Base-by-base conservation (phyloP, 208 protist genomes). In the Crithidia mellificae region DNA sequence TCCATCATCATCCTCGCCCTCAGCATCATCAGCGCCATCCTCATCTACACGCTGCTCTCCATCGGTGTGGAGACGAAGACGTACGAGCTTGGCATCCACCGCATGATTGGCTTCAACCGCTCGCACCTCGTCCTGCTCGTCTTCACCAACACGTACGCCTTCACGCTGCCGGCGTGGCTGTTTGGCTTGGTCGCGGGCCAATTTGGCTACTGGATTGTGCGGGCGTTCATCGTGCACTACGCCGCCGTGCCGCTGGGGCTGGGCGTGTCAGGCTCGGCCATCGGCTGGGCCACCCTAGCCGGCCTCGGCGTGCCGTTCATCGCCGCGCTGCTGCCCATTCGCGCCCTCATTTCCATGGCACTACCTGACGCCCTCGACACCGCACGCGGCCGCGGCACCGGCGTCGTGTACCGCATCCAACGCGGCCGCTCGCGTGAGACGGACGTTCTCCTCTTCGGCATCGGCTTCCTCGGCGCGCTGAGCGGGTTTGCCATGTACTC, bases 31-130 rank as follows among this genome's bases (percentile, higher is more conserved):
- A 96, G 88, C 47, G 76, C 93, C 17, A 22, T 98, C 39, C 85
- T 98, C 19, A 97, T 98, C 61, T 97, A 98, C 80, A 96, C 93
- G 5, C 73, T 98, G 11, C 82, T 99, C 24, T 96, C 94, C 55
- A 82, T 98, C 15, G 84, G 80, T 41, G 72, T 98, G 7, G 94
- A 99, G 32, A 94, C 84, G 22, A 77, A 91, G 47, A 91, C 87
- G 8, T 98, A 98, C 82, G 95, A 99, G 54, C 70, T 98, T 15
- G 96, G 92, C 53, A 87, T 98, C 20, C 74, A 96, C 43, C 82
- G 97, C 56, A 98, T 98, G 90, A 68, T 98, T 25, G 91, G 91
- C 46, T 91, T 96, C 68, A 68, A 68, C 0, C 67, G 77, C 39
- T 25, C 24, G 9, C 68, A 82, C 56, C 38, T 96, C 2, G 70